Conservation (phyloP, 2,329 filamentous ascomycete species). For the Hymenoscyphus fructigenus region DNA sequence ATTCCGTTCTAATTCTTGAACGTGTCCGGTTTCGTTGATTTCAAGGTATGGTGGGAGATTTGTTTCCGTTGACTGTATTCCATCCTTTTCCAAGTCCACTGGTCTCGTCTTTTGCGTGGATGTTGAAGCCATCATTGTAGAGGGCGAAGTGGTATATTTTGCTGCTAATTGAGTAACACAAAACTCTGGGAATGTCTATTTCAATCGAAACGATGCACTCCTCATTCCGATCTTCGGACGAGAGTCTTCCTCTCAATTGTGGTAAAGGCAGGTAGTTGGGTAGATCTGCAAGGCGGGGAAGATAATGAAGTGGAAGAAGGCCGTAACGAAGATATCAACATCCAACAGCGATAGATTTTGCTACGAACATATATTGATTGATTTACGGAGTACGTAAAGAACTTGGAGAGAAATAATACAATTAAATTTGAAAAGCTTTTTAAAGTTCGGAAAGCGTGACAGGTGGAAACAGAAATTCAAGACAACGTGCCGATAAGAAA, state of each 20-base stretch:
- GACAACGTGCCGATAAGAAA: not conserved
- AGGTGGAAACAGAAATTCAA: not conserved
- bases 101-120: not conserved
- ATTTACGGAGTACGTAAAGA: not conserved
- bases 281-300: not conserved
- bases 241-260: not conserved
- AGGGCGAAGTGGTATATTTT: not conserved
- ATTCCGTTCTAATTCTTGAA: conserved; percentile 50
- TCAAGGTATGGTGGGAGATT: conserved; percentile 15
- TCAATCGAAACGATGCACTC: not conserved
- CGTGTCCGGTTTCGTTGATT: conserved; percentile 50
- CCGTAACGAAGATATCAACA: not conserved
- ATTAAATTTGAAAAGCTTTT: not conserved
- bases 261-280: not conserved
- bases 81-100: not conserved
- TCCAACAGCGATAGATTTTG: not conserved
- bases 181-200: too few species aligned
- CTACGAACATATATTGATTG: not conserved
- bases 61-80: not conserved
- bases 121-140: not conserved
- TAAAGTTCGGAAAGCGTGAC: not conserved
- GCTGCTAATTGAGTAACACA: too few species aligned
- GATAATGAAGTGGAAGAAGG: not conserved
- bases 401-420: not conserved
- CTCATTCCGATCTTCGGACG: not conserved